These are phyloP conservation scores for Beauveria varroae DNA, from an alignment of 2,329 filamentous ascomycete species.

Conservation along the genomic window DNA sequence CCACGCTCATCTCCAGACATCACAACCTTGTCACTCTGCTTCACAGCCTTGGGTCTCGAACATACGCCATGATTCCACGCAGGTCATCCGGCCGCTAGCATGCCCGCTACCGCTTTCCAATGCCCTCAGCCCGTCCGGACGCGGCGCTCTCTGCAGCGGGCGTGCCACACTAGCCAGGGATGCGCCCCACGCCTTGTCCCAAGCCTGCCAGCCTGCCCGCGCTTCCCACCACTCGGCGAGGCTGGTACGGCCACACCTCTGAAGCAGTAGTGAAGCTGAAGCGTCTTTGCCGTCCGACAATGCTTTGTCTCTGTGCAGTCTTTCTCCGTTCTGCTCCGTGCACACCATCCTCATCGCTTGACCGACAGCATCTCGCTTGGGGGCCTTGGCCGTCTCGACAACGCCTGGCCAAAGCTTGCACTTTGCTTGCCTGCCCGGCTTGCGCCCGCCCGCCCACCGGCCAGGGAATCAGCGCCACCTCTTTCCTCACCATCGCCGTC, in stretches of 20 bases:
- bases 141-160: slow-evolving; percentile 7
- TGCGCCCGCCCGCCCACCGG: background rate
- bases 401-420: background rate
- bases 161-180: slow-evolving; percentile 8
- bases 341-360: background rate
- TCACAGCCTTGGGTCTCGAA: slow-evolving; percentile 5
- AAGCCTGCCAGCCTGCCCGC: background rate
- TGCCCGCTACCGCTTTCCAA: slow-evolving; percentile 4
- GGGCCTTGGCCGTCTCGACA: background rate
- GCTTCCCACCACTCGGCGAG: background rate
- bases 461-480: background rate
- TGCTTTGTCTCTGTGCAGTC: background rate
- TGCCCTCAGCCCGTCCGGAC: slow-evolving; percentile 6
- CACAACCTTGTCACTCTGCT: slow-evolving; percentile 1
- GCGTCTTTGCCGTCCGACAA: background rate
- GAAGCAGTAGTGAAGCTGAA: background rate
- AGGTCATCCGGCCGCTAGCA: slow-evolving; percentile 7
- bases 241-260: background rate
- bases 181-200: background rate
- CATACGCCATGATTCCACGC: background rate
- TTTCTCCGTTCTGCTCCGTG: background rate
- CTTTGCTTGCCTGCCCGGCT: background rate
- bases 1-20: background rate
- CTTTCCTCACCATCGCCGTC: background rate
- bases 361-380: slow-evolving; percentile 1